phyloP scores from a whole-genome alignment of 2,329 filamentous ascomycete species.

The Fusarium coffeatum region DNA sequence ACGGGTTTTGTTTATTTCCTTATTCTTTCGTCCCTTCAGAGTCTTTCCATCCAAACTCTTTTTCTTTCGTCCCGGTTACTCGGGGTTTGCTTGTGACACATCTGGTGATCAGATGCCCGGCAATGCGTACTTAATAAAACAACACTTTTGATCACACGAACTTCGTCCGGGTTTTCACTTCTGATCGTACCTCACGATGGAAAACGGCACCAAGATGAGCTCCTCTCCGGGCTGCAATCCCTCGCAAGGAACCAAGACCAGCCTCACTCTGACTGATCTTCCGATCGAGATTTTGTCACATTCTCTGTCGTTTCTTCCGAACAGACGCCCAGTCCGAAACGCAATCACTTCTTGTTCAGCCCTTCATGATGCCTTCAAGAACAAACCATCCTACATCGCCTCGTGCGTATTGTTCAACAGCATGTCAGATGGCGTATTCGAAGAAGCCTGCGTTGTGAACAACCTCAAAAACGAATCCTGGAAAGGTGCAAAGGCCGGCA shows the following conservation, averaged over 20 bases:
- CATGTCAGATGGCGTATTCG: conserved; percentile 21
- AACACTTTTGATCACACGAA: too few species aligned
- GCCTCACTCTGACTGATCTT: neutral
- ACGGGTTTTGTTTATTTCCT: neutral
- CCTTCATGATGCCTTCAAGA: conserved; percentile 9
- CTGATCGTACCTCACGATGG: conserved; percentile 4
- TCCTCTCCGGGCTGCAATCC: neutral
- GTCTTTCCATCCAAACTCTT: too few species aligned
- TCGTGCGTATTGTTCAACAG: conserved; percentile 13
- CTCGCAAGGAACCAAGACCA: neutral
- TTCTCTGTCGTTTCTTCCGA: conserved; percentile 2
- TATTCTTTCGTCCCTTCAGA: neutral
- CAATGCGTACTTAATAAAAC: too few species aligned
- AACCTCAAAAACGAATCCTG: conserved; percentile 7
- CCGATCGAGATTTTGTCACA: conserved; percentile 15
- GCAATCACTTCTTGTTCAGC: neutral
- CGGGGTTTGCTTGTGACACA: too few species aligned
- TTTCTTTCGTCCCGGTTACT: too few species aligned
- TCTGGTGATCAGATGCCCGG: too few species aligned
- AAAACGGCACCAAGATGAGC: neutral
- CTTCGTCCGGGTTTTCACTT: too few species aligned
- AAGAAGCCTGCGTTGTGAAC: conserved; percentile 1
- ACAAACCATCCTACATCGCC: conserved; percentile 1
- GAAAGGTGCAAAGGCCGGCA: neutral
- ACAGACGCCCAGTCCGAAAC: neutral